Percentiles rank a stretch among this genome's conserved stretches.
These are phyloP conservation scores for Chrysosphaeria jannelii DNA, from an alignment of 2,329 filamentous ascomycete genomes.

Conservation along the genomic window DNA sequence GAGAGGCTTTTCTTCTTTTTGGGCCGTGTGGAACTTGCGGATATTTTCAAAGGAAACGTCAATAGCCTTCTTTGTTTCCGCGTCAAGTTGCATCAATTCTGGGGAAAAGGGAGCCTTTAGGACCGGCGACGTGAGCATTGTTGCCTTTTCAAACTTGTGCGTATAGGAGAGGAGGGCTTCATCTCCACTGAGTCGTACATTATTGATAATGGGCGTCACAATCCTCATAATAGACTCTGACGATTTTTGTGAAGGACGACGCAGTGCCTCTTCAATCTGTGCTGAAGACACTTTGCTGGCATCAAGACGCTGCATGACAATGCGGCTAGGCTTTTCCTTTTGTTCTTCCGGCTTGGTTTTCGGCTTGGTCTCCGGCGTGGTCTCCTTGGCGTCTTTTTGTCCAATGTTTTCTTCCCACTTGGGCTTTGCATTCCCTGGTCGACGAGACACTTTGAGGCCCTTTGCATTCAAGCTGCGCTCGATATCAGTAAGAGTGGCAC, in stretches of 20 bases:
- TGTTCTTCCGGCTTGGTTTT: constrained; percentile 2
- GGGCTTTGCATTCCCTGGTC: constrained; percentile 79
- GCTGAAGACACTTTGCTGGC: constrained; percentile 29
- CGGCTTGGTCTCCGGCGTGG: constrained; percentile 2
- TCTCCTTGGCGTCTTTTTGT: constrained; percentile 4
- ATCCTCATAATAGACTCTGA: constrained; percentile 84
- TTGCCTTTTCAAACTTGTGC: constrained; percentile 93
- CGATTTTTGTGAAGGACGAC: constrained; percentile 77
- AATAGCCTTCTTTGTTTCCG: constrained; percentile 74
- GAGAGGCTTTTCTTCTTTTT: constrained; percentile 56
- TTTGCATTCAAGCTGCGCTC: constrained; percentile 83
- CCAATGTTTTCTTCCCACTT: constrained; percentile 64
- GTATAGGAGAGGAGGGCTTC: constrained; percentile 75
- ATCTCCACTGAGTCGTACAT: constrained; percentile 59
- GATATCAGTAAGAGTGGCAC: constrained; percentile 64
- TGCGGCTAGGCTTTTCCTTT: constrained; percentile 15
- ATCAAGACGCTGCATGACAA: constrained; percentile 58
- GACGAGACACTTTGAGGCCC: constrained; percentile 78
- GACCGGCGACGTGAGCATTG: constrained; percentile 65
- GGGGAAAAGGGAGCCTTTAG: constrained; percentile 67
- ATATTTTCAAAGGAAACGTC: constrained; percentile 89
- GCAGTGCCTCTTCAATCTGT: constrained; percentile 43
- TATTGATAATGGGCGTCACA: constrained; percentile 70
- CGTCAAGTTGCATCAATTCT: constrained; percentile 55
- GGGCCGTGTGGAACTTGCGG: constrained; percentile 70